Evolutionary conservation across 495 filamentous ascomycete genomes (phyloP).

Genomic region (Hypoxylon lienhwacheense): DNA sequence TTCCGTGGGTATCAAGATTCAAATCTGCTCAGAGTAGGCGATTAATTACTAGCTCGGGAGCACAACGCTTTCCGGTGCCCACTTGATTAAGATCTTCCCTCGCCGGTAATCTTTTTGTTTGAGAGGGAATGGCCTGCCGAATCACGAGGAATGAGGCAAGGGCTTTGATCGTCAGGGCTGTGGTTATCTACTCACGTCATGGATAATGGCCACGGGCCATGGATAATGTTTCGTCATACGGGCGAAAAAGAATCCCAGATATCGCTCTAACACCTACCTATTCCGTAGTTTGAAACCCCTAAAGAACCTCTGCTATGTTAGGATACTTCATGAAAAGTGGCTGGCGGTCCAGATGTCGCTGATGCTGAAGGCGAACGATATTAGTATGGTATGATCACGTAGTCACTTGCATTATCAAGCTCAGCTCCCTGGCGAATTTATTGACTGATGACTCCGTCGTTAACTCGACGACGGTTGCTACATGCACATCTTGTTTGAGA

Average conservation of each 20-base stretch:
- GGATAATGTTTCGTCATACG: constrained; percentile 29
- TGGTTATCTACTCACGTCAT: constrained; percentile 11
- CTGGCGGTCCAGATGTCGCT: neutral
- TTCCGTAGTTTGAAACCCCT: constrained; percentile 22
- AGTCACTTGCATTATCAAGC: constrained; percentile 1
- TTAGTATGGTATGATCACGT: constrained; percentile 6
- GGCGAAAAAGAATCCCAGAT: constrained; percentile 15
- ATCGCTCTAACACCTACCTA: constrained; percentile 6
- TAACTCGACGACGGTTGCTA: constrained; percentile 15
- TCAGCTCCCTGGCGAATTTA: constrained; percentile 4
- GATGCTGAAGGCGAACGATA: no score
- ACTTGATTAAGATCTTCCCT: constrained; percentile 37
- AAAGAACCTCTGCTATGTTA: no score
- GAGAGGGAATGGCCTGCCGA: constrained; percentile 23
- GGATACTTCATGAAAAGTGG: no score
- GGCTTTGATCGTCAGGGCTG: constrained; percentile 16
- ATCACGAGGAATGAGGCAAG: constrained; percentile 25
- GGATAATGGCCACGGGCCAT: constrained; percentile 13
- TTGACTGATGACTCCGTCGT: constrained; percentile 9
- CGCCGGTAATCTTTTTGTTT: constrained; percentile 32
- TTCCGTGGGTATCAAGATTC: constrained; percentile 32
- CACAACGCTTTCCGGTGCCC: constrained; percentile 22
- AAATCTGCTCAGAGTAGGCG: constrained; percentile 15
- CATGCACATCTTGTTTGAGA: constrained; percentile 30
- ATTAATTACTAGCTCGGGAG: neutral